These are phyloP conservation scores for Amaranthus palmeri DNA, from an alignment of 148 eudicot genomes.

Conservation along the genomic window DNA sequence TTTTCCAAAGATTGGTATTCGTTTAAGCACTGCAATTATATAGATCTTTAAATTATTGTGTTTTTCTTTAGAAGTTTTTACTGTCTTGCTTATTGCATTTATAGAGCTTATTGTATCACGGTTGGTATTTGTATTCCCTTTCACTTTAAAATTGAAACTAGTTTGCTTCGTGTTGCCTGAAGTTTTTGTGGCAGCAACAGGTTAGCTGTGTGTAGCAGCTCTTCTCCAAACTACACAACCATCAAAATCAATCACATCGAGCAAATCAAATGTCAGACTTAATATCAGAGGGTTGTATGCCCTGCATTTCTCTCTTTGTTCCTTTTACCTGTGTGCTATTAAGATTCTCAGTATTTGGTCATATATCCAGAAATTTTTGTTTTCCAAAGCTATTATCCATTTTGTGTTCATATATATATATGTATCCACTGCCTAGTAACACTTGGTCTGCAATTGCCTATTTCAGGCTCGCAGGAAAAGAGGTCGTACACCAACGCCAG, in stretches of 20 bases:
- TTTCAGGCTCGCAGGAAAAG: constrained; percentile 78
- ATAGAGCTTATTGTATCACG: constrained; percentile 11
- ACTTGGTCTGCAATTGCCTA: not conserved
- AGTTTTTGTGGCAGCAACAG: constrained; percentile 82
- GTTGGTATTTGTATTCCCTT: constrained; percentile 14
- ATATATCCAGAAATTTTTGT: not conserved
- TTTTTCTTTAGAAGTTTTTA: not conserved
- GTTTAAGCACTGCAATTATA: not conserved
- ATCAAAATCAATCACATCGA: constrained; percentile 61
- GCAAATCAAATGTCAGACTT: constrained; percentile 76
- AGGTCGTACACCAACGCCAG: constrained; percentile 98
- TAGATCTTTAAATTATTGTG: not conserved
- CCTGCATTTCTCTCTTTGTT: constrained; percentile 70
- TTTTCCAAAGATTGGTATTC: not conserved
- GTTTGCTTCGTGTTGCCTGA: constrained; percentile 57
- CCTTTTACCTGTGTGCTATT: constrained; percentile 26
- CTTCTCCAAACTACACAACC: constrained; percentile 87
- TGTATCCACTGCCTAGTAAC: not conserved
- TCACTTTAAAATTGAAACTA: constrained; percentile 32
- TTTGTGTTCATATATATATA: not conserved
- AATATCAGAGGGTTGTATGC: constrained; percentile 89
- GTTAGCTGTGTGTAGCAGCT: constrained; percentile 94
- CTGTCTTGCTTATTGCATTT: not conserved
- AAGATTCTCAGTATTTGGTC: not conserved
- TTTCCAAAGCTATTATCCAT: not conserved